Conservation (phyloP, 306 rosid genomes). For the Cyclanthera cordifolia region DNA sequence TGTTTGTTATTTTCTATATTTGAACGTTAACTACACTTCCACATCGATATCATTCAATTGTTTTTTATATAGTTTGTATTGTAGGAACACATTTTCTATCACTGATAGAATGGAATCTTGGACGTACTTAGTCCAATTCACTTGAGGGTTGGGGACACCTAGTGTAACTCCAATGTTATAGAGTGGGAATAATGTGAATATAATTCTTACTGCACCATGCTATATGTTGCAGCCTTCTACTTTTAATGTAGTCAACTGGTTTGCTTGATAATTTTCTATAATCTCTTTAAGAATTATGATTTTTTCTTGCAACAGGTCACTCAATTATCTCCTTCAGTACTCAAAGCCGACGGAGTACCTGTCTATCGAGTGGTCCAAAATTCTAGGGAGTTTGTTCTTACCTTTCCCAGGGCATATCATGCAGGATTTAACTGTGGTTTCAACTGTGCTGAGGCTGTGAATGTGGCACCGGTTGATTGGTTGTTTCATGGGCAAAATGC, state of each 20-base stretch:
- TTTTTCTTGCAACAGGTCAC: constrained; percentile 55
- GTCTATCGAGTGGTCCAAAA: constrained; percentile 64
- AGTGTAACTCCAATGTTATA: neutral
- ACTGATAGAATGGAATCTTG: neutral
- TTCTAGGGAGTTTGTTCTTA: constrained; percentile 85
- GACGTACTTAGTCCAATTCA: neutral
- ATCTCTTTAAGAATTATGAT: constrained; percentile 1
- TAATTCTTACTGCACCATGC: neutral
- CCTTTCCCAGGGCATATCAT: constrained; percentile 95
- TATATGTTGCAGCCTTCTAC: neutral
- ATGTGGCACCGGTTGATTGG: constrained; percentile 98
- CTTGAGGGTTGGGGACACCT: neutral
- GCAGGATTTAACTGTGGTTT: constrained; percentile 94
- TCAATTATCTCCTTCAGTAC: constrained; percentile 88
- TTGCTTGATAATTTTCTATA: neutral
- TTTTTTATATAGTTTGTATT: neutral
- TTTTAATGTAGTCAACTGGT: neutral
- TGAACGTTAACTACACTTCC: neutral
- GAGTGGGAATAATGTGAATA: neutral
- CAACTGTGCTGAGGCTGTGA: constrained; percentile 98
- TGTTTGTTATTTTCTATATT: neutral
- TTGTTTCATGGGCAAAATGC: constrained; percentile 86
- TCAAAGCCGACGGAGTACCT: constrained; percentile 81
- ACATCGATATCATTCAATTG: neutral
- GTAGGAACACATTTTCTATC: neutral